Percentiles rank a stretch among this genome's conserved stretches.
These are phyloP conservation scores for Pezizomycotina sp. DNA, from an alignment of 2,329 filamentous ascomycete species.

Conservation along the genomic window DNA sequence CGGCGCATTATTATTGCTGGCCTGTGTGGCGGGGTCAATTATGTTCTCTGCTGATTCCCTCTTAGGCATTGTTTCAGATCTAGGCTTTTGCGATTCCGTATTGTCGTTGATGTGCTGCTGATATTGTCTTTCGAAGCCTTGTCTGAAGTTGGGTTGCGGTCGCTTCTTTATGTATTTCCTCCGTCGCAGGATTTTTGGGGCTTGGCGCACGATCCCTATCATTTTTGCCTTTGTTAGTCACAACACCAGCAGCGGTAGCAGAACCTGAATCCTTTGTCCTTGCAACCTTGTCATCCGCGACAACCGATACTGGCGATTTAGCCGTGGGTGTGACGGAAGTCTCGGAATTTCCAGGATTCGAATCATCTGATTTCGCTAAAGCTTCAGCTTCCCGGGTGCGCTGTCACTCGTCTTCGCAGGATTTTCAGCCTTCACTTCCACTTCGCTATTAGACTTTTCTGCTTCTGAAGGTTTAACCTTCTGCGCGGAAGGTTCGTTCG, in stretches of 20 bases:
- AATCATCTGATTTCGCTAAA: too few species aligned
- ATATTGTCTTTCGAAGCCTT: background rate
- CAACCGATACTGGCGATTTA: background rate
- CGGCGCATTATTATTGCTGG: constrained; percentile 22
- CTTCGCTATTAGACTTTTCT: too few species aligned
- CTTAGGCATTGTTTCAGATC: background rate
- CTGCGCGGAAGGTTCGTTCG: too few species aligned
- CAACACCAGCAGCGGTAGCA: constrained; percentile 5
- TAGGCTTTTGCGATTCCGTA: constrained; percentile 2
- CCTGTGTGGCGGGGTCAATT: constrained; percentile 17
- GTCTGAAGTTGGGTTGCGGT: background rate
- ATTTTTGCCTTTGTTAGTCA: constrained; percentile 10
- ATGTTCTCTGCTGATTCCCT: constrained; percentile 8
- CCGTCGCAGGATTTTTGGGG: background rate
- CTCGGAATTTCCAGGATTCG: too few species aligned
- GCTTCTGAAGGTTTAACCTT: too few species aligned
- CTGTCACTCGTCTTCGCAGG: too few species aligned
- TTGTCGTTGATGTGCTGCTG: background rate
- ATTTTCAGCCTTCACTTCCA: too few species aligned
- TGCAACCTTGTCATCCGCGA: background rate
- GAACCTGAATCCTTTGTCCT: constrained; percentile 5
- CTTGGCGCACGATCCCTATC: too few species aligned
- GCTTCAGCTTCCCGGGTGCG: too few species aligned
- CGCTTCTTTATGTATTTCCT: constrained; percentile 8
- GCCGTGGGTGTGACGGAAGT: too few species aligned